phyloP scores from a whole-genome alignment of 305 asterid species.

The Solanum chacoense region DNA sequence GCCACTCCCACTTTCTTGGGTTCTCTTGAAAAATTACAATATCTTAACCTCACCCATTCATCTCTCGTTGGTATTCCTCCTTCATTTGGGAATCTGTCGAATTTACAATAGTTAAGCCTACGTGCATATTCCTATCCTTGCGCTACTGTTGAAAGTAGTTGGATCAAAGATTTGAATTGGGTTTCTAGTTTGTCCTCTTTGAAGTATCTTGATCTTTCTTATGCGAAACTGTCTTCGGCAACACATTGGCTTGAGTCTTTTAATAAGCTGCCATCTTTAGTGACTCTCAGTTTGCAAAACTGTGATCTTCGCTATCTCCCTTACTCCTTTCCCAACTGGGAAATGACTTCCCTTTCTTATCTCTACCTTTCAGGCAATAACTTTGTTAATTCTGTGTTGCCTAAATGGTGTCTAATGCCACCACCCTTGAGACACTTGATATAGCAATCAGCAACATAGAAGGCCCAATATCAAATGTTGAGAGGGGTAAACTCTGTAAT shows the following conservation, averaged over 20 bases:
- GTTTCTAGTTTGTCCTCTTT: conserved; percentile 13
- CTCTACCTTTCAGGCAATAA: conserved; percentile 14
- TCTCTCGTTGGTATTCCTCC: conserved; percentile 15
- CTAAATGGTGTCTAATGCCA: conserved; percentile 16
- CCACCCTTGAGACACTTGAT: not conserved
- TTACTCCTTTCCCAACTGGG: conserved; percentile 7
- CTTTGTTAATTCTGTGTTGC: conserved; percentile 14
- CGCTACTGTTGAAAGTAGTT: not conserved
- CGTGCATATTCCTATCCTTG: not conserved
- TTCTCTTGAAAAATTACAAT: not conserved
- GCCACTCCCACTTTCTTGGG: conserved; percentile 13
- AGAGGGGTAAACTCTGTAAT: not conserved
- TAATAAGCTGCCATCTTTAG: conserved; percentile 19
- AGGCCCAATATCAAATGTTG: not conserved
- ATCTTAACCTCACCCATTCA: conserved; percentile 1
- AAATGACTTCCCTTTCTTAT: conserved; percentile 20
- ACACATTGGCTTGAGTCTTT: conserved; percentile 12
- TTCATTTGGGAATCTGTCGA: conserved; percentile 14
- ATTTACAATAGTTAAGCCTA: conserved; percentile 13
- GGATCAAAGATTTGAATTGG: conserved; percentile 14
- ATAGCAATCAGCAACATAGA: not conserved
- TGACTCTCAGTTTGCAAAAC: conserved; percentile 12
- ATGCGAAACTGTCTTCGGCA: conserved; percentile 7
- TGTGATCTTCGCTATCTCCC: conserved; percentile 17
- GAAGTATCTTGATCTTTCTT: conserved; percentile 14